Evolutionary conservation across 768 basidiomycete species (phyloP).

Genomic region (Pleurotus sapidus): DNA sequence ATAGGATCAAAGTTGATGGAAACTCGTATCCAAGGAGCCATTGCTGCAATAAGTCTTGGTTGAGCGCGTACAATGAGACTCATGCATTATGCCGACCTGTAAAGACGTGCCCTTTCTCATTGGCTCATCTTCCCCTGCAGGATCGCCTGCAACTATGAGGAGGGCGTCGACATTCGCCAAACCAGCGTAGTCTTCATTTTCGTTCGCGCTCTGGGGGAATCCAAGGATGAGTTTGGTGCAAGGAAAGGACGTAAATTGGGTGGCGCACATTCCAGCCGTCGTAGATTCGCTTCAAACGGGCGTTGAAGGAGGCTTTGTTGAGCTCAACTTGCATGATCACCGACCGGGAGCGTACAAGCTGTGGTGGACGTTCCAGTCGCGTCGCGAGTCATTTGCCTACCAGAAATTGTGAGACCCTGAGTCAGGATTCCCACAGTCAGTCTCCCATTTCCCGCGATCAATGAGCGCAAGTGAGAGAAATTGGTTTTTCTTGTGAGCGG

Average conservation of each 20-base stretch:
- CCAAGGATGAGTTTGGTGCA: conserved; percentile 9
- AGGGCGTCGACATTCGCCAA: conserved; percentile 70
- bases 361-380: conserved; percentile 1
- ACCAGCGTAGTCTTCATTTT: conserved; percentile 70
- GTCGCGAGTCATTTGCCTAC: background rate
- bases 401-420: background rate
- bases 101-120: conserved; percentile 88
- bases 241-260: conserved; percentile 1
- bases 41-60: conserved; percentile 51
- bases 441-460: background rate
- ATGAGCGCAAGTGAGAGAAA: background rate
- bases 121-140: conserved; percentile 83
- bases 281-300: conserved; percentile 57
- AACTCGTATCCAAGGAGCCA: conserved; percentile 98
- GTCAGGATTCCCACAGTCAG: background rate
- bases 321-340: conserved; percentile 65
- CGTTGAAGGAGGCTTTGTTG: conserved; percentile 56
- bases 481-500: conserved; percentile 19
- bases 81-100: conserved; percentile 55
- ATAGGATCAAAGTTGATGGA: conserved; percentile 87
- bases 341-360: background rate
- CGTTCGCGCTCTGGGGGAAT: conserved; percentile 50
- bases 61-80: conserved; percentile 11
- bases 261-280: conserved; percentile 61
- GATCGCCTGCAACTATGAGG: conserved; percentile 72